phyloP scores from a whole-genome alignment of 768 basidiomycete genomes.

The Tricholoma bakamatsutake region DNA sequence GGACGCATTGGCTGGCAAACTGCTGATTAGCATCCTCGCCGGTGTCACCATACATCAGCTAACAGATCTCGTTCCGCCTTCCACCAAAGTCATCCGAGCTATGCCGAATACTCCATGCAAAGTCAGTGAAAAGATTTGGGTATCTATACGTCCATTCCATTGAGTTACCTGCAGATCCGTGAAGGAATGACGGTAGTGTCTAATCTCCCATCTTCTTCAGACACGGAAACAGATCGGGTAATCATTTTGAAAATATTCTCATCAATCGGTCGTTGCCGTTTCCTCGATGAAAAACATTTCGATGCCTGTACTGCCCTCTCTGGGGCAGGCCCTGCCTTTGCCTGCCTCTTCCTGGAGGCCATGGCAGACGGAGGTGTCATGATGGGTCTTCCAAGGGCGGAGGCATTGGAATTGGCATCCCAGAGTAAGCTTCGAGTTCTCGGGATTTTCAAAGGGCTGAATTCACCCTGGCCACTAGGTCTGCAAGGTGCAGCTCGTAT shows the following conservation, averaged over 20 bases:
- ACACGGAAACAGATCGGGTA: conserved; percentile 53
- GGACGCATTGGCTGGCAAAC: conserved; percentile 82
- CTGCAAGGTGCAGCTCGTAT: conserved; percentile 96
- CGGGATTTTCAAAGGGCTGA: not conserved
- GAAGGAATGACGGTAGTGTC: conserved; percentile 98
- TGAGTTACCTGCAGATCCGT: conserved; percentile 63
- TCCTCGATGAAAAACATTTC: conserved; percentile 97
- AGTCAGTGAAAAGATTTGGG: conserved; percentile 35
- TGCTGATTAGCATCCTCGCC: conserved; percentile 96
- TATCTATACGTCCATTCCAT: not conserved
- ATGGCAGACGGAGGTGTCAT: conserved; percentile 99
- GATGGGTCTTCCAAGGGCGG: conserved; percentile 96
- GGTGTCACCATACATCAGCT: conserved; percentile 89
- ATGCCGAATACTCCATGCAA: conserved; percentile 99
- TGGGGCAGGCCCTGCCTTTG: conserved; percentile 96
- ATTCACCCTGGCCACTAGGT: conserved; percentile 41
- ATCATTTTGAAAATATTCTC: conserved; percentile 94
- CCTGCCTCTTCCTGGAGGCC: conserved; percentile 93
- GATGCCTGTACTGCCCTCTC: conserved; percentile 97
- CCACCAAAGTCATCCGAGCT: conserved; percentile 85
- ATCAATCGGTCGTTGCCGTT: conserved; percentile 91
- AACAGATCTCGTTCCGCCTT: conserved; percentile 61
- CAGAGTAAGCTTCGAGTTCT: conserved; percentile 59
- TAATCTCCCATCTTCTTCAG: conserved; percentile 48
- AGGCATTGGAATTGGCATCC: conserved; percentile 91